phyloP scores from a whole-genome alignment of 192 early-diverging fungal genomes.

The Coemansia sp. region DNA sequence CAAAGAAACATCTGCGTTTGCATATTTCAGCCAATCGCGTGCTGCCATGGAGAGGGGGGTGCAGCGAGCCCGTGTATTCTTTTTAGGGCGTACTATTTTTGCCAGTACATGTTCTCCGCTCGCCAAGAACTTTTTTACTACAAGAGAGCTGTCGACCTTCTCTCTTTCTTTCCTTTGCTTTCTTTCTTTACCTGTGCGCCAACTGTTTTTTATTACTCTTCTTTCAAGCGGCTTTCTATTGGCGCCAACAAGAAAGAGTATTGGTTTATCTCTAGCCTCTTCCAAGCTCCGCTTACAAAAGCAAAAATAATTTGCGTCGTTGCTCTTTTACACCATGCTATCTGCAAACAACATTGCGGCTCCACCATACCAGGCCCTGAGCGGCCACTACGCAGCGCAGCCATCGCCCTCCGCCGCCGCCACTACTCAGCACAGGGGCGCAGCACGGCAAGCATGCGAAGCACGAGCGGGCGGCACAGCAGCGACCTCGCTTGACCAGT shows the following conservation, averaged over 20 bases:
- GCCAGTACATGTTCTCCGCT: background rate
- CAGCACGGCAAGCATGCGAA: background rate
- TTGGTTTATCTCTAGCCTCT: background rate
- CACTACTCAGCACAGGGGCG: background rate
- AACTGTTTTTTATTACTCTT: background rate
- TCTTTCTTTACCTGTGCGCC: background rate
- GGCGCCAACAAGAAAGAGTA: too few species aligned
- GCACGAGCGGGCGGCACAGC: background rate
- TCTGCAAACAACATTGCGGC: conserved; percentile 37
- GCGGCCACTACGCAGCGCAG: conserved; percentile 4
- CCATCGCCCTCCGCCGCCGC: background rate
- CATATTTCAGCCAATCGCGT: background rate
- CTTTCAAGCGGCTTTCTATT: conserved; percentile 8
- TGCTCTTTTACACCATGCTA: conserved; percentile 20
- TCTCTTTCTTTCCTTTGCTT: conserved; percentile 3
- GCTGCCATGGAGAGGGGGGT: background rate
- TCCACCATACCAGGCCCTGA: conserved; percentile 1
- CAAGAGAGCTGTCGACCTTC: background rate
- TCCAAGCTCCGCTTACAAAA: background rate
- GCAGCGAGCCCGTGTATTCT: background rate
- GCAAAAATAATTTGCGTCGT: background rate
- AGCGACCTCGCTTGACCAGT: background rate
- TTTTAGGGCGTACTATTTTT: too few species aligned
- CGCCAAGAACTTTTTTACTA: background rate
- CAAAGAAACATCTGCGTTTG: too few species aligned